phyloP scores from a whole-genome alignment of 345 rosid species.

The Populus pruinosa region DNA sequence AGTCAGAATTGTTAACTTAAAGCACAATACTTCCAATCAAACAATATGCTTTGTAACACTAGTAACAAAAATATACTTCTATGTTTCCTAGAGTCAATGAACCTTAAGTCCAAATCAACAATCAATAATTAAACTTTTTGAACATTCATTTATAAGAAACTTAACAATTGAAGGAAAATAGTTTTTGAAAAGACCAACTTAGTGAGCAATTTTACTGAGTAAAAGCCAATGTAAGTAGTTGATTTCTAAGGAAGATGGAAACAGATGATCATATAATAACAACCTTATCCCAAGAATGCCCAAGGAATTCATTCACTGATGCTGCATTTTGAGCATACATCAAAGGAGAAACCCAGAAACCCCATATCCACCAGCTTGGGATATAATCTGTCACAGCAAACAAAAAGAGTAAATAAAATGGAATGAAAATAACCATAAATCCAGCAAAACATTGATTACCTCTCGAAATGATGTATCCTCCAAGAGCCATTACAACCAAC shows the following conservation, averaged over 20 bases:
- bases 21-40: no score
- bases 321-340: slow-evolving; percentile 97
- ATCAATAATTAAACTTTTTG: no score
- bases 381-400: slow-evolving; percentile 59
- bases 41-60: no score
- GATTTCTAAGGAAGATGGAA: not conserved
- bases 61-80: no score
- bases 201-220: no score
- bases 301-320: slow-evolving; percentile 92
- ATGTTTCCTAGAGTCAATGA: no score
- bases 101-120: no score
- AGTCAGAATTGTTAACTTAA: no score
- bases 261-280: not conserved
- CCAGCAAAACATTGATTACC: slow-evolving; percentile 38
- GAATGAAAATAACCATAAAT: not conserved
- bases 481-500: slow-evolving; percentile 96
- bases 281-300: slow-evolving; percentile 90
- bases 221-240: not conserved
- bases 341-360: slow-evolving; percentile 95
- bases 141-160: no score
- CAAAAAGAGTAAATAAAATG: slow-evolving; percentile 15
- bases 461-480: slow-evolving; percentile 90
- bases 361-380: slow-evolving; percentile 99
- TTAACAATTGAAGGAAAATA: no score
- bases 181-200: no score